A percentile compares a stretch with the other conserved stretches of the same genome.
Evolutionary conservation across 208 protist genomes (phyloP).

Genomic region (Trypanosoma avium): DNA sequence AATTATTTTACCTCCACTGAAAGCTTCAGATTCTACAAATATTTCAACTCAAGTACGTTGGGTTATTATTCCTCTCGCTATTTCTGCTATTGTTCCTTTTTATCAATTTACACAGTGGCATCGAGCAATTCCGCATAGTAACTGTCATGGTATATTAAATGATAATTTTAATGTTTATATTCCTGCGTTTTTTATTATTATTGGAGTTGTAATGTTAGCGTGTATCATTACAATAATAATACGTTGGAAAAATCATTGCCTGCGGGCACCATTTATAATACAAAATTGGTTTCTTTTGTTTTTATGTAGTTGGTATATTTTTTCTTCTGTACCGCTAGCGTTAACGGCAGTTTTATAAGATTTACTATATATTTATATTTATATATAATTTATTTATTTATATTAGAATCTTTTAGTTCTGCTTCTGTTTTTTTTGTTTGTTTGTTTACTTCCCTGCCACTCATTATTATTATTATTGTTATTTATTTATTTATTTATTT

Average conservation of each 20-base stretch:
- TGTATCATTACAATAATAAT: constrained; percentile 15
- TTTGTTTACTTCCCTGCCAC: too few species aligned
- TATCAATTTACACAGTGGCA: constrained; percentile 20
- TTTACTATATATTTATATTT: too few species aligned
- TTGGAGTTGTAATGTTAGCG: constrained; percentile 2
- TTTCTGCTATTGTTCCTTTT: constrained; percentile 16
- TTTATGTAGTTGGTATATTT: constrained; percentile 20
- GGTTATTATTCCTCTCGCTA: constrained; percentile 1
- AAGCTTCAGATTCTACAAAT: constrained; percentile 18
- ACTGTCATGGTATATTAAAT: constrained; percentile 5
- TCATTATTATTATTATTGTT: too few species aligned
- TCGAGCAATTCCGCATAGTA: constrained; percentile 1
- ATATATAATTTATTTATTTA: too few species aligned
- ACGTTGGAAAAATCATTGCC: constrained; percentile 5
- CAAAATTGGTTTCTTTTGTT: constrained; percentile 21
- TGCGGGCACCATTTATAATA: constrained; percentile 15
- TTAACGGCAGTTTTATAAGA: constrained; percentile 8
- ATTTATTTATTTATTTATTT: too few species aligned
- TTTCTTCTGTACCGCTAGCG: constrained; percentile 11
- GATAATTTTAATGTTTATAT: not conserved
- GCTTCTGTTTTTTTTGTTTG: too few species aligned
- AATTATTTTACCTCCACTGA: not conserved
- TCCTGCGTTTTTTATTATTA: not conserved
- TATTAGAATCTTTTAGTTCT: too few species aligned
- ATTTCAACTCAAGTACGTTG: constrained; percentile 31